Conservation (phyloP, 495 filamentous ascomycete species). For the Achaetomiella virescens region DNA sequence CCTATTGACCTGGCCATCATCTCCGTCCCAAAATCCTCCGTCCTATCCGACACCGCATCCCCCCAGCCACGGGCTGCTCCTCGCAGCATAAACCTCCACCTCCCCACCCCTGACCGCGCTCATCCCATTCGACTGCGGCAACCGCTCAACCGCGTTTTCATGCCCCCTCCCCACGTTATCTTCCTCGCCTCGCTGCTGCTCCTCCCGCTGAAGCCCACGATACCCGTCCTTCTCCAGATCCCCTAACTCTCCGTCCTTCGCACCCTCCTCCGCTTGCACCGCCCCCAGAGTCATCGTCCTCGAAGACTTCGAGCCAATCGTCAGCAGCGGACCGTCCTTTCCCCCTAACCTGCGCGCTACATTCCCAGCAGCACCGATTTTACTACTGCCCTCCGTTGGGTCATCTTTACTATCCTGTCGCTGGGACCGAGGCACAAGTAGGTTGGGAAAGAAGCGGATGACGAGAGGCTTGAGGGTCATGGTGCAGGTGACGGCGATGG, state of each 20-base stretch:
- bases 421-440: constrained; percentile 6
- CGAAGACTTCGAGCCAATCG: constrained; percentile 20
- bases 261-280: background rate
- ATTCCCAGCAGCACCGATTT: background rate
- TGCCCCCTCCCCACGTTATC: background rate
- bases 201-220: no score
- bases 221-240: no score
- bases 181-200: no score
- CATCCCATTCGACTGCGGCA: background rate
- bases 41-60: background rate
- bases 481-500: constrained; percentile 23
- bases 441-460: constrained; percentile 13
- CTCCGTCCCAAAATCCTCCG: constrained; percentile 4
- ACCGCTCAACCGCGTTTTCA: background rate
- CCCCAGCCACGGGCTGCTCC: background rate
- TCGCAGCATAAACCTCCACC: background rate
- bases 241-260: background rate
- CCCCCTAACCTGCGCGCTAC: no score
- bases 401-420: background rate
- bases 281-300: background rate
- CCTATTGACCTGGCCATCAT: constrained; percentile 8
- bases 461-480: constrained; percentile 29
- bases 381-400: background rate
- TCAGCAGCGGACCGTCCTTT: constrained; percentile 13
- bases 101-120: background rate